Evolutionary conservation across 2,329 filamentous ascomycete species (phyloP).

Genomic region (Fusarium penzigii): DNA sequence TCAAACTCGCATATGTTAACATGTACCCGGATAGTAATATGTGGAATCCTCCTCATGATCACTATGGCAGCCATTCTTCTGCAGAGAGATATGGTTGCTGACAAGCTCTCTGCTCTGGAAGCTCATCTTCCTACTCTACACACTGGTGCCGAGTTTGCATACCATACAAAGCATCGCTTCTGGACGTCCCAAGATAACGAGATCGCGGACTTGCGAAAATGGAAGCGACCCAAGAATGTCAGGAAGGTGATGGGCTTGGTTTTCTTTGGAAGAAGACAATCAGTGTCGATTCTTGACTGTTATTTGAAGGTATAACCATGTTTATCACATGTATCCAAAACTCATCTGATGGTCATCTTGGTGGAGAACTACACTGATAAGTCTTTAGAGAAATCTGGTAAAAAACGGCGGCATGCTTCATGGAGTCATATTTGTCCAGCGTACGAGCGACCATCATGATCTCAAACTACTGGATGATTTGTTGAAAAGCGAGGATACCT

Average conservation of each 20-base stretch:
- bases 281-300: constrained; percentile 48
- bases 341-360: too few relatives aligned
- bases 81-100: constrained; percentile 15
- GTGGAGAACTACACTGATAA: too few relatives aligned
- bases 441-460: constrained; percentile 40
- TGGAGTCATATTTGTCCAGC: constrained; percentile 46
- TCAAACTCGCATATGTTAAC: constrained; percentile 3
- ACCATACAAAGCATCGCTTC: constrained; percentile 16
- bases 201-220: constrained; percentile 17
- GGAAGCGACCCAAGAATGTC: constrained; percentile 18
- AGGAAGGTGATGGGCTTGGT: constrained; percentile 46
- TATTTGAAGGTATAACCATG: constrained; percentile 40
- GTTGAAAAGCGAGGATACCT: constrained; percentile 36
- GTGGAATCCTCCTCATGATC: constrained; percentile 18
- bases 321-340: background rate
- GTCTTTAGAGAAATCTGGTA: constrained; percentile 41
- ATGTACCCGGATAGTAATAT: constrained; percentile 15
- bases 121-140: constrained; percentile 2
- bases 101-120: constrained; percentile 11
- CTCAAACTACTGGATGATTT: constrained; percentile 42
- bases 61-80: constrained; percentile 19
- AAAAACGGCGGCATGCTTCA: constrained; percentile 47
- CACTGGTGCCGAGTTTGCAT: background rate
- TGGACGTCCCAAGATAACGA: constrained; percentile 25
- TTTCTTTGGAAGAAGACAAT: constrained; percentile 46